Evolutionary conservation across 352 stramenopile genomes (phyloP), one percentile per base, ranked within the genome.

Genomic region (Phytophthora palmivora): DNA sequence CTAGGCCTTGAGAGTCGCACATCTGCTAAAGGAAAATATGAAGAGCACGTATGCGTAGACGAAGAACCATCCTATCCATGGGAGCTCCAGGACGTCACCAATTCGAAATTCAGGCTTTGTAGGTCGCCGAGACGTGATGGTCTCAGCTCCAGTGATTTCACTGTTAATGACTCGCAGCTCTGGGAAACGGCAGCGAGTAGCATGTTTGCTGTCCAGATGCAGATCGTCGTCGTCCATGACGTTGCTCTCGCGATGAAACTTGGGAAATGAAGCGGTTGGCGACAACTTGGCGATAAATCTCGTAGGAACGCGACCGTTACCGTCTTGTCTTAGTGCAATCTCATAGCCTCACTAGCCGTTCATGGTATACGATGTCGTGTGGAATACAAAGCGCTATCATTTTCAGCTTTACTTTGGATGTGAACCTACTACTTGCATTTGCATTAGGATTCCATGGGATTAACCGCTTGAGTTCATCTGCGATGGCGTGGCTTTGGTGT

Each of bases 401-500:
- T n/a, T n/a, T n/a, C n/a, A n/a, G n/a, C n/a, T n/a, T n/a, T n/a
- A n/a, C n/a, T n/a, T n/a, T n/a, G n/a, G n/a, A n/a, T n/a, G n/a
- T n/a, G n/a, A n/a, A n/a, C n/a, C n/a, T n/a, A n/a, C n/a, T n/a
- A n/a, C n/a, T n/a, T n/a, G n/a, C n/a, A n/a, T n/a, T n/a, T n/a
- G n/a, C n/a, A n/a, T n/a, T n/a, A n/a, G n/a, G n/a, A n/a, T n/a
- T n/a, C n/a, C n/a, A n/a, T n/a, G n/a, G n/a, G n/a, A n/a, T n/a
- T n/a, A n/a, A n/a, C n/a, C n/a, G n/a, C 24, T 28, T 6, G 3
- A 28, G 24, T n/a, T 26, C 51, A 19, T 42, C 54, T 55, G 14
- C 43, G 43, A 16, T 42, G 14, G 7, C 55, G 55, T 19, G 55
- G 55, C 44, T 63, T 47, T 1, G 70, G 70, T 3, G 45, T 64